These are phyloP conservation scores for Seiridium unicorne DNA, from an alignment of 2,329 filamentous ascomycete species.

Conservation along the genomic window DNA sequence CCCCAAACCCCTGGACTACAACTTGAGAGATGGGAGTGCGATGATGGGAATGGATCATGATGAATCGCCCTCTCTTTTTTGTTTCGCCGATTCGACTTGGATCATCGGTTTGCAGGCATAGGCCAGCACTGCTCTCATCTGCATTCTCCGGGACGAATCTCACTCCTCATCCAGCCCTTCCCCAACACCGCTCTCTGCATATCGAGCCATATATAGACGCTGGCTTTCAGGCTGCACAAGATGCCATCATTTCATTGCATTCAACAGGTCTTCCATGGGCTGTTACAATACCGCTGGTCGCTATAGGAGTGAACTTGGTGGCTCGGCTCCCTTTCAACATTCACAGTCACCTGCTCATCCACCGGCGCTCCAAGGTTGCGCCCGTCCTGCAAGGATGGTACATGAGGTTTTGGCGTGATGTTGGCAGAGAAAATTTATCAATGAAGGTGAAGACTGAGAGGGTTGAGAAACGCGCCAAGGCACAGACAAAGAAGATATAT, in stretches of 20 bases:
- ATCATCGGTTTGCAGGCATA: not conserved
- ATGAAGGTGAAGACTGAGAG: conserved; percentile 15
- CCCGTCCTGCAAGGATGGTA: conserved; percentile 34
- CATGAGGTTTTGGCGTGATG: conserved; percentile 20
- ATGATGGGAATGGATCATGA: not conserved
- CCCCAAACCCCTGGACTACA: too few species aligned
- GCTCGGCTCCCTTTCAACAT: conserved; percentile 46
- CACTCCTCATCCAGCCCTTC: not conserved
- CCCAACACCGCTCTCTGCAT: conserved; percentile 25
- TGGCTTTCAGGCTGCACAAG: conserved; percentile 34
- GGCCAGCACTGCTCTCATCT: not conserved
- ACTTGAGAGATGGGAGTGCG: too few species aligned
- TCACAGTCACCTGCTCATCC: conserved; percentile 32
- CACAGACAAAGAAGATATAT: conserved; percentile 21
- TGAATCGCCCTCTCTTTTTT: not conserved
- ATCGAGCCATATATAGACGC: conserved; percentile 26
- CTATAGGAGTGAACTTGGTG: conserved; percentile 41
- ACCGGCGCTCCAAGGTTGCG: conserved; percentile 24
- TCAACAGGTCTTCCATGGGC: conserved; percentile 50
- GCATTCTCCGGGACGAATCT: not conserved
- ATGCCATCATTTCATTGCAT: conserved; percentile 44
- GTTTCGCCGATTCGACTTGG: too few species aligned
- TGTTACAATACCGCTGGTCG: conserved; percentile 51
- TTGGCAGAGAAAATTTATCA: conserved; percentile 15
- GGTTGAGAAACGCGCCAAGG: conserved; percentile 24